phyloP scores from a whole-genome alignment of 225 moss, liverwort and hornwort species.

The Bryoerythrophyllum caledonicum region DNA sequence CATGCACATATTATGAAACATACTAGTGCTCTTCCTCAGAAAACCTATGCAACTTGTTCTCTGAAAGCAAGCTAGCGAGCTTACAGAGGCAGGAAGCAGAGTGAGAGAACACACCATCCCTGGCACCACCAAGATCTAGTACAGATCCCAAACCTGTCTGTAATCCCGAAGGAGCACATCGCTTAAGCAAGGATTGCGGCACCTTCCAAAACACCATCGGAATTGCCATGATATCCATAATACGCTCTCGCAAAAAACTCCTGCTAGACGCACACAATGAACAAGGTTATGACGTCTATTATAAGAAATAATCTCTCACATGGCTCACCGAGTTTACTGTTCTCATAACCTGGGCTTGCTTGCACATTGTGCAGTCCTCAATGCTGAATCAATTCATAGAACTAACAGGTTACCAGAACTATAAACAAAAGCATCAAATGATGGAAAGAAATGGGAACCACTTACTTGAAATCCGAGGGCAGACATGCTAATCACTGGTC shows the following conservation, averaged over 20 bases:
- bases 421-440: not conserved
- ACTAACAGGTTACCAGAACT: not conserved
- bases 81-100: slow-evolving; percentile 25
- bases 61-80: slow-evolving; percentile 25
- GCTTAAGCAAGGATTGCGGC: slow-evolving; percentile 13
- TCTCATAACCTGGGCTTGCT: too few relatives aligned
- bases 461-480: slow-evolving; percentile 34
- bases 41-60: slow-evolving; percentile 23
- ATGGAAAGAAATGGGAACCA: not conserved
- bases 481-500: not conserved
- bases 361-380: too few relatives aligned
- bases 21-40: slow-evolving; percentile 18
- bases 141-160: slow-evolving; percentile 18
- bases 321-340: too few relatives aligned
- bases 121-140: slow-evolving; percentile 23
- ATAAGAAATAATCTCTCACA: too few relatives aligned
- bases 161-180: slow-evolving; percentile 32
- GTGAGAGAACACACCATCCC: slow-evolving; percentile 15
- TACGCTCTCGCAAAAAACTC: slow-evolving; percentile 20
- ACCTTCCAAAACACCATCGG: slow-evolving; percentile 20
- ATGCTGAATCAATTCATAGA: slow-evolving; percentile 4
- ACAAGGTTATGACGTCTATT: too few relatives aligned
- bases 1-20: slow-evolving; percentile 31
- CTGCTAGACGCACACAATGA: slow-evolving; percentile 6
- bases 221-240: slow-evolving; percentile 6